phyloP scores from a whole-genome alignment of 495 filamentous ascomycete genomes.

The Podospora sp. region DNA sequence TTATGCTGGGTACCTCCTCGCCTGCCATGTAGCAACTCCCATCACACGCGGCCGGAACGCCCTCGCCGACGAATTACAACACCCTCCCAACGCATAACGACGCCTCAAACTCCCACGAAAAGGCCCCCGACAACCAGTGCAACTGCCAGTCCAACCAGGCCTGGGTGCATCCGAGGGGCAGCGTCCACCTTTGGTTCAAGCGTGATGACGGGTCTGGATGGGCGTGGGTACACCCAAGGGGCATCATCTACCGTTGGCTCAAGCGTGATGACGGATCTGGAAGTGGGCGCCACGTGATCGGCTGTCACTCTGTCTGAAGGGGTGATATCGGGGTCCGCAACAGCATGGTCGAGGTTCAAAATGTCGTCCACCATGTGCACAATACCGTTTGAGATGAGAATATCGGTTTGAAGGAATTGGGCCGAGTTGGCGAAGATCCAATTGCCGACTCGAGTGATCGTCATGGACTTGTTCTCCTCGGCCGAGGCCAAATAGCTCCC shows the following conservation, averaged over 20 bases:
- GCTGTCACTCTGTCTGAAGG: too few species aligned
- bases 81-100: too few species aligned
- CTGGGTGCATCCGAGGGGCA: not conserved
- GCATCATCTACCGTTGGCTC: not conserved
- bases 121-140: not conserved
- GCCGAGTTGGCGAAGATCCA: constrained; percentile 51
- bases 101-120: not conserved
- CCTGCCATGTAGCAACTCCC: too few species aligned
- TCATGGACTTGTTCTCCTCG: not conserved
- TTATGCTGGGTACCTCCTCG: too few species aligned
- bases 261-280: not conserved
- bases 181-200: not conserved
- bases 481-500: constrained; percentile 23
- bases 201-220: not conserved
- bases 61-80: too few species aligned
- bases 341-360: constrained; percentile 58
- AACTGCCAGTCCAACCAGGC: not conserved
- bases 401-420: constrained; percentile 56
- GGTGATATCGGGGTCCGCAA: constrained; percentile 44
- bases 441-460: constrained; percentile 20
- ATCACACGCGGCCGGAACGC: too few species aligned
- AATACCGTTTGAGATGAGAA: constrained; percentile 67
- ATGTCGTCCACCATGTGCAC: constrained; percentile 66
- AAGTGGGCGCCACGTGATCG: not conserved
- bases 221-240: not conserved